These are phyloP conservation scores for Talaromyces marneffei DNA, from an alignment of 2,329 filamentous ascomycete species.

Conservation along the genomic window DNA sequence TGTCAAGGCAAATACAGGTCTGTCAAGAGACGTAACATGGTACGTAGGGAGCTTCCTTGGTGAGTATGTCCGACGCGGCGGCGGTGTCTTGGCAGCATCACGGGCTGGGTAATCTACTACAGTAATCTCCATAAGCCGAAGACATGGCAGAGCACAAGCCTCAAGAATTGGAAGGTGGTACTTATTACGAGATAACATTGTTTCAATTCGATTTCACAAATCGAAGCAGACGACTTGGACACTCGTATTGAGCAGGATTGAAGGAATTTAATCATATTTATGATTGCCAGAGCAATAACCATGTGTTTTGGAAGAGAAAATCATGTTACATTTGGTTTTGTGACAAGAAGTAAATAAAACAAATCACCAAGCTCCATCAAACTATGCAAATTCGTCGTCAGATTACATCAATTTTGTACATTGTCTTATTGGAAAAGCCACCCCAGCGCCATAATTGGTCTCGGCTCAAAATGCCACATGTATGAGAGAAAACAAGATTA, in stretches of 20 bases:
- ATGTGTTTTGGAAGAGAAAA: not conserved
- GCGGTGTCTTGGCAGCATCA: slow-evolving; percentile 1
- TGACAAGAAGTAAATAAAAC: not conserved
- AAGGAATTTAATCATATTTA: not conserved
- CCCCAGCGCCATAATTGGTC: not conserved
- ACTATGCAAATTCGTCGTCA: slow-evolving; percentile 14
- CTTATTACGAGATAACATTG: not conserved
- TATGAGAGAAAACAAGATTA: not conserved
- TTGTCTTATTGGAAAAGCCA: slow-evolving; percentile 2
- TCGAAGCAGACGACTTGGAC: not conserved
- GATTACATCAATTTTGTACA: slow-evolving; percentile 12
- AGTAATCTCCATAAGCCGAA: not conserved
- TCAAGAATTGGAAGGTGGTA: not conserved
- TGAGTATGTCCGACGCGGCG: not conserved
- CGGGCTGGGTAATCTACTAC: no score
- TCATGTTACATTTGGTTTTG: not conserved
- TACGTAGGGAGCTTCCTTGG: slow-evolving; percentile 5
- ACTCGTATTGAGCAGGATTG: not conserved
- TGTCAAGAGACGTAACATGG: not conserved
- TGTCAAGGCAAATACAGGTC: not conserved
- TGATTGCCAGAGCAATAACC: not conserved
- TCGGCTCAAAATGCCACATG: not conserved
- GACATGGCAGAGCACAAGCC: not conserved
- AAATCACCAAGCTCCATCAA: slow-evolving; percentile 8
- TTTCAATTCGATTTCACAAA: not conserved